Conservation (phyloP, 2,329 filamentous ascomycete genomes). For the Exophiala lecanii-corni region DNA sequence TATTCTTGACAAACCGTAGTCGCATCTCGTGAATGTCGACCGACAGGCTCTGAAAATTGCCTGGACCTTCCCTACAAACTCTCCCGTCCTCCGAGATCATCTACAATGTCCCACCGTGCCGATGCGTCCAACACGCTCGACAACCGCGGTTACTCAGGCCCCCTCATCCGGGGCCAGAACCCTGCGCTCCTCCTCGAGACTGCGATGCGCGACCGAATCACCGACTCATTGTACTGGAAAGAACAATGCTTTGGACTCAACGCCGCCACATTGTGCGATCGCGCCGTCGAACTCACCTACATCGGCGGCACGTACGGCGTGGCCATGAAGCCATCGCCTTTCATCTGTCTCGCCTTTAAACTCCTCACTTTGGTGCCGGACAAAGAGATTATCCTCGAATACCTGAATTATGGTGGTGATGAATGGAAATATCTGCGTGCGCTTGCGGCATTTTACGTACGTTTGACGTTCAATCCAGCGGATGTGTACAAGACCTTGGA, state of each 20-base stretch:
- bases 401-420: constrained; percentile 72
- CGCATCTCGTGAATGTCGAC: too few species aligned
- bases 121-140: constrained; percentile 77
- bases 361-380: constrained; percentile 80
- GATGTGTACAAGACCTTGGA: constrained; percentile 78
- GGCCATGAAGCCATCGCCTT: constrained; percentile 79
- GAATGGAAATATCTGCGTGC: constrained; percentile 82
- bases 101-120: constrained; percentile 57
- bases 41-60: too few species aligned
- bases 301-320: constrained; percentile 85
- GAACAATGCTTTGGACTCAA: constrained; percentile 98
- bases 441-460: constrained; percentile 87
- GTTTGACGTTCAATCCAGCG: constrained; percentile 75
- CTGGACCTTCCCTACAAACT: too few species aligned
- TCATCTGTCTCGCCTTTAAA: constrained; percentile 92
- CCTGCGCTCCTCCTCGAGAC: constrained; percentile 96
- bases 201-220: constrained; percentile 89
- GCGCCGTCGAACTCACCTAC: constrained; percentile 76
- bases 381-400: constrained; percentile 73
- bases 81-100: too few species aligned
- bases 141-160: constrained; percentile 74
- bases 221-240: constrained; percentile 96
- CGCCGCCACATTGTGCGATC: constrained; percentile 72
- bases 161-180: constrained; percentile 82
- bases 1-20: too few species aligned